Percentiles rank a stretch among this genome's conserved stretches.
Evolutionary conservation across 805 yeast species (phyloP).

Genomic region (Wickerhamomyces kurtzmanii): DNA sequence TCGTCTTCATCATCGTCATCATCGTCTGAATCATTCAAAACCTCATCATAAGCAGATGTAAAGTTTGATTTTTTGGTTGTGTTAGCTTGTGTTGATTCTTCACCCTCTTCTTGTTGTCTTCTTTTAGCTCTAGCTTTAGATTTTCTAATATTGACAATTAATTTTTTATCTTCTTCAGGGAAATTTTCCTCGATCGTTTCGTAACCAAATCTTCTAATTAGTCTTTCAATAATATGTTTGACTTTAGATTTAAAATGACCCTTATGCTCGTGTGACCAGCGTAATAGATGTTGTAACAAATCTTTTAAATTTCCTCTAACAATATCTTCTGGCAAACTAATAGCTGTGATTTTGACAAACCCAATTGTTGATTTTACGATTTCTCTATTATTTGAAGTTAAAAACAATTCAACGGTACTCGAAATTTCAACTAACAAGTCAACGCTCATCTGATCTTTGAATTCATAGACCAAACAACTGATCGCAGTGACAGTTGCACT

Average conservation of each 20-base stretch:
- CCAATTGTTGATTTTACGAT: constrained; percentile 93
- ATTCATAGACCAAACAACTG: constrained; percentile 81
- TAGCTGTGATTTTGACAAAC: constrained; percentile 80
- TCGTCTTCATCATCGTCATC: constrained; percentile 49
- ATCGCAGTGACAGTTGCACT: constrained; percentile 92
- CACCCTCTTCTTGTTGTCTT: constrained; percentile 41
- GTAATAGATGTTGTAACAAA: constrained; percentile 63
- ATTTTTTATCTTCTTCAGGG: constrained; percentile 84
- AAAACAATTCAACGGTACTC: constrained; percentile 79
- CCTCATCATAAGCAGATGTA: constrained; percentile 88
- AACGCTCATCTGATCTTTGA: constrained; percentile 50
- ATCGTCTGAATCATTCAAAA: constrained; percentile 66
- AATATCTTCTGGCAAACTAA: constrained; percentile 71
- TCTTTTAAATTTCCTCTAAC: constrained; percentile 58
- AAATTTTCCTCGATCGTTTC: constrained; percentile 74
- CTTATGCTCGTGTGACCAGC: constrained; percentile 93
- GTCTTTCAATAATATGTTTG: constrained; percentile 85
- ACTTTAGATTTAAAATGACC: constrained; percentile 92
- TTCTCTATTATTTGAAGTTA: constrained; percentile 86
- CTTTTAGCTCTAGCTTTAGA: constrained; percentile 77
- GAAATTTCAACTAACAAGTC: constrained; percentile 65
- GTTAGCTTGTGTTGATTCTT: constrained; percentile 17
- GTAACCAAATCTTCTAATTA: constrained; percentile 84
- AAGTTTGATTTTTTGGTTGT: constrained; percentile 36
- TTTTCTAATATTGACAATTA: constrained; percentile 79